phyloP scores from a whole-genome alignment of 495 filamentous ascomycete genomes.

The Pyrenula massariospora region DNA sequence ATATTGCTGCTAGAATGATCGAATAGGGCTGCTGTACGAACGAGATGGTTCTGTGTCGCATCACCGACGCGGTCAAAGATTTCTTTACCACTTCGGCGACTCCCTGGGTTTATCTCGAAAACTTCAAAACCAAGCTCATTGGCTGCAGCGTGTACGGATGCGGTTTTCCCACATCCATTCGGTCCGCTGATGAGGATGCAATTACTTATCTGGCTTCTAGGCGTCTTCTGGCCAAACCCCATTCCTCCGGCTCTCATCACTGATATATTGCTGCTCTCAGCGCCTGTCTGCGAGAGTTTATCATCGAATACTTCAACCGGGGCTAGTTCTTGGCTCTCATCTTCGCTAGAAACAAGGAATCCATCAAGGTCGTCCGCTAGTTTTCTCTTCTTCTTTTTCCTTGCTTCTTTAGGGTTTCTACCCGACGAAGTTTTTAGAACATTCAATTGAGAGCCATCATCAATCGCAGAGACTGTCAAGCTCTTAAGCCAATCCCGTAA shows the following conservation, averaged over 20 bases:
- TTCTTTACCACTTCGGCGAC: slow-evolving; percentile 76
- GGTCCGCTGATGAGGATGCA: slow-evolving; percentile 82
- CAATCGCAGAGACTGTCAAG: slow-evolving; percentile 62
- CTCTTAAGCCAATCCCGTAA: slow-evolving; percentile 76
- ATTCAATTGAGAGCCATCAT: slow-evolving; percentile 41
- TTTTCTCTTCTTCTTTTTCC: slow-evolving; percentile 55
- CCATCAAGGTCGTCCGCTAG: slow-evolving; percentile 61
- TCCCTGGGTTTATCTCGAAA: slow-evolving; percentile 85
- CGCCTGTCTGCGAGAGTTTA: slow-evolving; percentile 26
- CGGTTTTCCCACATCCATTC: slow-evolving; percentile 84
- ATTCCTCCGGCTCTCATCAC: slow-evolving; percentile 49
- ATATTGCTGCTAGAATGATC: slow-evolving; percentile 12
- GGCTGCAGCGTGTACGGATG: slow-evolving; percentile 85
- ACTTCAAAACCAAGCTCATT: slow-evolving; percentile 91
- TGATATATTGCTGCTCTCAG: slow-evolving; percentile 41
- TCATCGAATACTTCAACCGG: slow-evolving; percentile 57
- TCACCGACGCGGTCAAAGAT: slow-evolving; percentile 86
- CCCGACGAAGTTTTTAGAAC: slow-evolving; percentile 22
- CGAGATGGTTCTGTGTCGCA: slow-evolving; percentile 92
- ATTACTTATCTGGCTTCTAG: slow-evolving; percentile 21
- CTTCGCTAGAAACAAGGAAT: slow-evolving; percentile 78
- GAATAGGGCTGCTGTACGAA: slow-evolving; percentile 37
- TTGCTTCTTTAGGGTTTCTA: slow-evolving; percentile 7
- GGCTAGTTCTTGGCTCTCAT: slow-evolving; percentile 65
- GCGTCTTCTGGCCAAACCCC: neutral